A percentile compares a stretch with the other conserved stretches of the same genome.
Conservation (phyloP, 768 basidiomycete species). For the Piloderma croceum region DNA sequence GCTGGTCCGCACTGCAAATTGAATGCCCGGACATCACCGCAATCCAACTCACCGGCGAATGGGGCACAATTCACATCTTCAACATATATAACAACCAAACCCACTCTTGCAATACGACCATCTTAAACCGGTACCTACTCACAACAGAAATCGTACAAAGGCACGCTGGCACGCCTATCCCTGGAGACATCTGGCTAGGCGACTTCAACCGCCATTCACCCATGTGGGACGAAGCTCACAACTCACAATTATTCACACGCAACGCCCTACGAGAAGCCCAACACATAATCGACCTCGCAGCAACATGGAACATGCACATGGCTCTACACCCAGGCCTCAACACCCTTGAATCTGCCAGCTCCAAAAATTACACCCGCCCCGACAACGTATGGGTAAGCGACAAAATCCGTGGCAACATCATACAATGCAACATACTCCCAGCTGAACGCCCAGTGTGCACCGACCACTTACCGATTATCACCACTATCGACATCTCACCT, state of each 20-base stretch:
- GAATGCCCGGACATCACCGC: slow-evolving; percentile 19
- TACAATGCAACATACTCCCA: background rate
- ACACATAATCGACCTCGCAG: background rate
- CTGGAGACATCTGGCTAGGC: slow-evolving; percentile 26
- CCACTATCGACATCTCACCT: background rate
- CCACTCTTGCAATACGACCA: slow-evolving; percentile 1
- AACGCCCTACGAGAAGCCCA: slow-evolving; percentile 4
- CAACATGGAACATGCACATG: slow-evolving; percentile 2
- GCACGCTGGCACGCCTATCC: slow-evolving; percentile 1
- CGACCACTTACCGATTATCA: slow-evolving; percentile 13
- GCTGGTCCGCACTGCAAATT: slow-evolving; percentile 3
- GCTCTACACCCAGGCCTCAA: background rate
- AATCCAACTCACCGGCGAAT: too few species aligned
- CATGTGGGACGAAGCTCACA: slow-evolving; percentile 29
- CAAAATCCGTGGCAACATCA: fast-evolving
- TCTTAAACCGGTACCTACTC: slow-evolving; percentile 4
- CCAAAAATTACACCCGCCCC: background rate
- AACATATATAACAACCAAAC: too few species aligned
- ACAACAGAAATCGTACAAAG: slow-evolving; percentile 6
- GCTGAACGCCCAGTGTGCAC: background rate
- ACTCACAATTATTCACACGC: slow-evolving; percentile 23
- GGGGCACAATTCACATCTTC: too few species aligned
- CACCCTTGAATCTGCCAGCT: background rate
- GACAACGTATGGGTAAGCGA: slow-evolving; percentile 14
- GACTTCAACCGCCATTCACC: slow-evolving; percentile 39